A percentile compares a stretch with the other conserved stretches of the same genome.
Conservation (phyloP, 139 green algal genomes). For the Chlamydomonas applanata region DNA sequence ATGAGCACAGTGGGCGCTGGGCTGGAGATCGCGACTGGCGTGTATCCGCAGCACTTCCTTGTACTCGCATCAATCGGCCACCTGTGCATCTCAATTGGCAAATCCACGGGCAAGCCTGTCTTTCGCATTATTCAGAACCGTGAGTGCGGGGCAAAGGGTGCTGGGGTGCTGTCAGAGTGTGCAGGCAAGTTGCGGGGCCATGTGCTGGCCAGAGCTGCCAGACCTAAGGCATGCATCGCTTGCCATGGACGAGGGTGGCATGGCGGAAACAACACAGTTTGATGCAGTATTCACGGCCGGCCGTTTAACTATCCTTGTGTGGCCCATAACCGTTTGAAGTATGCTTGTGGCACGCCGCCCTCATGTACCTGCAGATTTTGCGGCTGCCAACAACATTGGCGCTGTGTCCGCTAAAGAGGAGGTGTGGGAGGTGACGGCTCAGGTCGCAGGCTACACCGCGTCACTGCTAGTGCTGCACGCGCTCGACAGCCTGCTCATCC, state of each 20-base stretch:
- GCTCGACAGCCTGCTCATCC: constrained; percentile 22
- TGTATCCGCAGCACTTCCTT: constrained; percentile 75
- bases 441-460: constrained; percentile 67
- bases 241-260: too few relatives aligned
- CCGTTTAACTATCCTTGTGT: too few relatives aligned
- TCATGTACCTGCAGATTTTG: constrained; percentile 60
- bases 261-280: too few relatives aligned
- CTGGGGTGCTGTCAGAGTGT: too few relatives aligned
- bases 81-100: constrained; percentile 70
- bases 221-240: too few relatives aligned
- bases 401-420: constrained; percentile 90
- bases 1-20: constrained; percentile 56
- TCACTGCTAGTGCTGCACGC: constrained; percentile 63
- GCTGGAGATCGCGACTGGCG: constrained; percentile 76
- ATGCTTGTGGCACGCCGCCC: too few relatives aligned
- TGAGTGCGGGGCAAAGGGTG: constrained; percentile 35
- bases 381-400: constrained; percentile 74
- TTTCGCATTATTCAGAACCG: constrained; percentile 53
- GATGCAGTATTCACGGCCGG: too few relatives aligned
- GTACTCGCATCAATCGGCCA: constrained; percentile 69
- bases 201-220: too few relatives aligned
- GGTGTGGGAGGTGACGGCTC: constrained; percentile 57
- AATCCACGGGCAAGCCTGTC: constrained; percentile 75
- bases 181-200: too few relatives aligned
- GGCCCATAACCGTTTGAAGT: too few relatives aligned